A percentile compares a stretch with the other conserved stretches of the same genome.
Conservation (phyloP, 1,284 basidiomycete species). For the Cystodermella granulosa region DNA sequence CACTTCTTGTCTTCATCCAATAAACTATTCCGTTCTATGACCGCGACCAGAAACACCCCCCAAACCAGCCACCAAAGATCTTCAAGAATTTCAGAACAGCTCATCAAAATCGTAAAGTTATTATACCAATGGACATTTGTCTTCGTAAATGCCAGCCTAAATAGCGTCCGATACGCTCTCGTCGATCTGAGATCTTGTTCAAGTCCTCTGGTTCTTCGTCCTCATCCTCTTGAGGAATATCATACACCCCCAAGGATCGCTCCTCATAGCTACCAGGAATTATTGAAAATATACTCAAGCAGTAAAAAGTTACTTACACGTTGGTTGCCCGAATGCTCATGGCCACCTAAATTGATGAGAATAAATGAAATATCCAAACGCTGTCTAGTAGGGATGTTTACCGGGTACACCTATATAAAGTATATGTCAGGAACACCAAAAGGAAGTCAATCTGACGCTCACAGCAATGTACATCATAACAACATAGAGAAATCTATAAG, state of each 20-base stretch:
- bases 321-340: slow-evolving; percentile 76
- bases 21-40: slow-evolving; percentile 62
- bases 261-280: slow-evolving; percentile 54
- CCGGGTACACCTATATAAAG: slow-evolving; percentile 51
- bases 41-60: slow-evolving; percentile 60
- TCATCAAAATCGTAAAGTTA: neutral
- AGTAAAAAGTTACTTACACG: too few relatives aligned
- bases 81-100: too few relatives aligned
- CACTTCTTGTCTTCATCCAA: slow-evolving; percentile 54
- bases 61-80: slow-evolving; percentile 62
- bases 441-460: slow-evolving; percentile 11
- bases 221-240: slow-evolving; percentile 47
- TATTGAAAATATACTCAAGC: too few relatives aligned
- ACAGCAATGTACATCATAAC: slow-evolving; percentile 70
- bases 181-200: slow-evolving; percentile 30
- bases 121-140: slow-evolving; percentile 51
- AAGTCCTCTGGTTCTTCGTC: slow-evolving; percentile 47
- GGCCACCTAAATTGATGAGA: slow-evolving; percentile 38
- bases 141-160: slow-evolving; percentile 60
- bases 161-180: slow-evolving; percentile 53
- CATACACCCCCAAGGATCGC: slow-evolving; percentile 61
- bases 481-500: slow-evolving; percentile 62
- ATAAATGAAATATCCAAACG: too few relatives aligned
- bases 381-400: slow-evolving; percentile 21
- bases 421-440: neutral